phyloP scores from a whole-genome alignment of 768 basidiomycete species.

The Termitomyces sp. region DNA sequence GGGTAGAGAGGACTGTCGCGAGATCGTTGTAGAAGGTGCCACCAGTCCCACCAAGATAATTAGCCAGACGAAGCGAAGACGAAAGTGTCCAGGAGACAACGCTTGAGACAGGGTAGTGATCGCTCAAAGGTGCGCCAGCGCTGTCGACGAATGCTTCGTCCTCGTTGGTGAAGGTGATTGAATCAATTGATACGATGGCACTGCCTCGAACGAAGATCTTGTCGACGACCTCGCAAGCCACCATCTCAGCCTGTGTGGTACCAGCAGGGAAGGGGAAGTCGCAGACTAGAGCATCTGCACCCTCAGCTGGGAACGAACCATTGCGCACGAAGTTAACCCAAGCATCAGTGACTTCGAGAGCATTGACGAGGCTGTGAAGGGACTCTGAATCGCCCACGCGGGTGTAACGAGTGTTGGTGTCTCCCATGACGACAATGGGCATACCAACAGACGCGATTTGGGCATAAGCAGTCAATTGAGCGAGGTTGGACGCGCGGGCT shows the following conservation, averaged over 20 bases:
- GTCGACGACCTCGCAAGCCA: constrained; percentile 32
- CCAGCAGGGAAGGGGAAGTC: constrained; percentile 24
- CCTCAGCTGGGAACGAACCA: constrained; percentile 21
- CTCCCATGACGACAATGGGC: constrained; percentile 30
- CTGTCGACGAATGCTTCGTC: constrained; percentile 24
- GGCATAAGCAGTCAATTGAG: constrained; percentile 24
- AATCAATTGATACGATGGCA: constrained; percentile 16
- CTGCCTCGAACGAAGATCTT: constrained; percentile 27
- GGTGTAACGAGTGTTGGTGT: constrained; percentile 33
- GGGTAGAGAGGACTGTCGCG: constrained; percentile 10
- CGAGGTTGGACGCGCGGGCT: constrained; percentile 26
- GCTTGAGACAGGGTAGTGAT: constrained; percentile 29
- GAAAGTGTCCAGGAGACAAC: constrained; percentile 25
- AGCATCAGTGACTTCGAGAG: constrained; percentile 20
- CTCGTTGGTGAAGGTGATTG: constrained; percentile 24
- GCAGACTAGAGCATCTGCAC: constrained; percentile 23
- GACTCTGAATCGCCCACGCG: constrained; percentile 22
- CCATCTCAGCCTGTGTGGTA: constrained; percentile 20
- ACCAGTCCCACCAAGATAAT: constrained; percentile 28
- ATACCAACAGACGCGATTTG: constrained; percentile 24
- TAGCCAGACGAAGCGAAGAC: constrained; percentile 22
- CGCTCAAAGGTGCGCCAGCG: constrained; percentile 24
- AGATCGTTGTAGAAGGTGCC: constrained; percentile 26
- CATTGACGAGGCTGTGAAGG: constrained; percentile 17
- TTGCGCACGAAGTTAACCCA: constrained; percentile 24